phyloP scores from a whole-genome alignment of 371 early-diverging fungal species.

The Parasitella parasitica region DNA sequence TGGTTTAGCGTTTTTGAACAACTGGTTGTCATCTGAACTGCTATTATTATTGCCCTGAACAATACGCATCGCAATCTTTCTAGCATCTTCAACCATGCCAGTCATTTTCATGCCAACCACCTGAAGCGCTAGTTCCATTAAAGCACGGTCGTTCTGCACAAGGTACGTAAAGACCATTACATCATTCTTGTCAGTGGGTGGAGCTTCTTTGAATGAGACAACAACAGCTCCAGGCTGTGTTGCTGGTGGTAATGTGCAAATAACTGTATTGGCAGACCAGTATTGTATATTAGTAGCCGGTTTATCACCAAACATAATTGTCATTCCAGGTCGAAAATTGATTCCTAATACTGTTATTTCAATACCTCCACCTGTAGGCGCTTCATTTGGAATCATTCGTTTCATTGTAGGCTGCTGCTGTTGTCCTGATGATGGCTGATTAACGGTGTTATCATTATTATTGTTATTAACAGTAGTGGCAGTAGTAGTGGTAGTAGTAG shows the following conservation, averaged over 20 bases:
- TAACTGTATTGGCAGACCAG: conserved; percentile 77
- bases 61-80: conserved; percentile 75
- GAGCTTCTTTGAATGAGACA: conserved; percentile 72
- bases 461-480: too few relatives aligned
- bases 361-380: conserved; percentile 83
- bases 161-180: conserved; percentile 62
- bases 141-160: conserved; percentile 78
- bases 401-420: conserved; percentile 32
- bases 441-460: neutral
- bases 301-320: conserved; percentile 59
- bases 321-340: conserved; percentile 70
- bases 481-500: too few relatives aligned
- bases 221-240: conserved; percentile 75
- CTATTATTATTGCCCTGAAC: conserved; percentile 49
- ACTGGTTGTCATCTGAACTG: neutral
- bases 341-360: conserved; percentile 82
- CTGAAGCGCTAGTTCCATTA: conserved; percentile 87
- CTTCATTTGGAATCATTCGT: conserved; percentile 73
- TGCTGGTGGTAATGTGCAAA: conserved; percentile 83
- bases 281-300: conserved; percentile 61
- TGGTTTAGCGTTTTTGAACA: neutral
- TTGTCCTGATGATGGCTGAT: neutral
- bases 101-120: conserved; percentile 85
- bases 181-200: conserved; percentile 46
- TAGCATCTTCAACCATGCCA: conserved; percentile 72